phyloP scores from a whole-genome alignment of 2,329 filamentous ascomycete genomes.

The Penicillium sp. region DNA sequence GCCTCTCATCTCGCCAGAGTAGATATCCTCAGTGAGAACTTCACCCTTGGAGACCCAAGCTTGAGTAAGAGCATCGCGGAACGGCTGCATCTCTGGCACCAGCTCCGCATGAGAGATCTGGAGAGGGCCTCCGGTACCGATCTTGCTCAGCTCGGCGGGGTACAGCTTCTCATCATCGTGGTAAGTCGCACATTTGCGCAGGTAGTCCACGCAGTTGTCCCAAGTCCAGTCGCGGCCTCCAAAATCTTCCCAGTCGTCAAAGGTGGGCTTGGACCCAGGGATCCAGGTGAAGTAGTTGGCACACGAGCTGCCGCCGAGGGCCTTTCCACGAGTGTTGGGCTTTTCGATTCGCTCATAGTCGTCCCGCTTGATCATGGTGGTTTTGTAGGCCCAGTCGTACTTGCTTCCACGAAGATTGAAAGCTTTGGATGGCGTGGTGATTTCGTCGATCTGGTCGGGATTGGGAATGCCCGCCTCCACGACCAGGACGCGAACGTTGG shows the following conservation, averaged over 20 bases:
- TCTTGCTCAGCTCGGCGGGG: slow-evolving; percentile 51
- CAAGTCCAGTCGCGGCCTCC: slow-evolving; percentile 58
- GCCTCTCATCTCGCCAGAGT: slow-evolving; percentile 54
- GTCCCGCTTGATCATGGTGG: slow-evolving; percentile 57
- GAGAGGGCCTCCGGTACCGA: slow-evolving; percentile 56
- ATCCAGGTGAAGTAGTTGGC: slow-evolving; percentile 68
- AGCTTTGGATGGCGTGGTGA: slow-evolving; percentile 59
- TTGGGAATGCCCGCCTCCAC: slow-evolving; percentile 45
- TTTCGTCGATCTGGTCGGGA: slow-evolving; percentile 52
- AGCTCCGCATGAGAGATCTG: slow-evolving; percentile 58
- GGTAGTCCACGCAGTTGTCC: slow-evolving; percentile 53
- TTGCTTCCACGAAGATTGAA: slow-evolving; percentile 59
- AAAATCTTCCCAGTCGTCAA: slow-evolving; percentile 53
- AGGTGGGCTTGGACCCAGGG: slow-evolving; percentile 59
- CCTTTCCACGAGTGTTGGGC: slow-evolving; percentile 63
- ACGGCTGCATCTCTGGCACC: slow-evolving; percentile 54
- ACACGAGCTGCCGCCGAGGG: slow-evolving; percentile 59
- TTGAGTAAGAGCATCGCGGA: slow-evolving; percentile 44
- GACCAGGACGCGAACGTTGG: slow-evolving; percentile 44
- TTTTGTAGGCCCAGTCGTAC: slow-evolving; percentile 64
- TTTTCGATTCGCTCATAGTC: slow-evolving; percentile 64
- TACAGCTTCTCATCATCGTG: slow-evolving; percentile 56
- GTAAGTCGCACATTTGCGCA: slow-evolving; percentile 60
- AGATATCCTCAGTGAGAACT: slow-evolving; percentile 55
- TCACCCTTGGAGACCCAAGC: slow-evolving; percentile 58